A percentile compares a stretch with the other conserved stretches of the same genome.
These are phyloP conservation scores for Salix suchowensis DNA, from an alignment of 345 rosid genomes.

Conservation along the genomic window DNA sequence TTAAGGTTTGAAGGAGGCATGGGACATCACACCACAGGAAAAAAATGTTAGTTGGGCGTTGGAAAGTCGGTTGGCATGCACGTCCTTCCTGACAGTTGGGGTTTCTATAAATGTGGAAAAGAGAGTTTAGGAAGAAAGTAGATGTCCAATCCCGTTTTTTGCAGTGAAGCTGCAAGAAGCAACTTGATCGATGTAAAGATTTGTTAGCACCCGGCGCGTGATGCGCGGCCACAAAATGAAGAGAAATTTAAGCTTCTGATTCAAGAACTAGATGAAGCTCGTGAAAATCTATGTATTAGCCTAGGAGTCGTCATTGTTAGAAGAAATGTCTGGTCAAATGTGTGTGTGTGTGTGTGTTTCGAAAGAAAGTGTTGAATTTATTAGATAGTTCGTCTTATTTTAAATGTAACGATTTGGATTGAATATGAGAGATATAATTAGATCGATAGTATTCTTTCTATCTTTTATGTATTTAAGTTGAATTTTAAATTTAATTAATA, in stretches of 20 bases:
- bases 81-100: slow-evolving; percentile 2
- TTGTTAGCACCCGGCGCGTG: too few species aligned
- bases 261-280: neutral
- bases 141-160: neutral
- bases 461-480: too few species aligned
- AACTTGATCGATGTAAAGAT: too few species aligned
- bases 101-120: neutral
- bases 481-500: too few species aligned
- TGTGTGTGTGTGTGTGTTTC: too few species aligned
- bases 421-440: too few species aligned
- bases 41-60: slow-evolving; percentile 13
- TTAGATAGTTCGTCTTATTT: too few species aligned
- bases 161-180: neutral
- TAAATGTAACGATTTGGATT: too few species aligned
- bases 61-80: slow-evolving; percentile 20
- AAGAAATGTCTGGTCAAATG: too few species aligned
- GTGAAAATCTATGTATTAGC: neutral
- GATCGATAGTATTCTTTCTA: too few species aligned
- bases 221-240: neutral
- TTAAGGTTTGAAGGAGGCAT: neutral
- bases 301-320: too few species aligned
- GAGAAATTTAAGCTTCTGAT: neutral
- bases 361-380: too few species aligned
- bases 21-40: slow-evolving; percentile 1
- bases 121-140: neutral